These are phyloP conservation scores for Cutaneotrichosporon curvatum DNA, from an alignment of 1,284 basidiomycete genomes.

Conservation along the genomic window DNA sequence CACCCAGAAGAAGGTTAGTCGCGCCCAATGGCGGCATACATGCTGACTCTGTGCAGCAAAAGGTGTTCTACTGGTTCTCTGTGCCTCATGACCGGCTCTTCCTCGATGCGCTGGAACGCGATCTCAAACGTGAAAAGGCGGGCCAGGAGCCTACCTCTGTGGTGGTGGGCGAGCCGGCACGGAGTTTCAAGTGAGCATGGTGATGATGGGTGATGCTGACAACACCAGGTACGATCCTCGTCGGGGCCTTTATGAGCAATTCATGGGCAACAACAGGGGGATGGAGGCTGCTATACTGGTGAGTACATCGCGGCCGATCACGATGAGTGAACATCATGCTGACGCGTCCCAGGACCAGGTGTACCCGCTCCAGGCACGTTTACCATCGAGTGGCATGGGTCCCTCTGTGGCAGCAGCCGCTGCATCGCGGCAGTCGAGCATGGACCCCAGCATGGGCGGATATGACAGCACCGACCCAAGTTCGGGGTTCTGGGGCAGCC, in stretches of 20 bases:
- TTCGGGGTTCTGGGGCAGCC: slow-evolving; percentile 8
- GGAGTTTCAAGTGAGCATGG: slow-evolving; percentile 41
- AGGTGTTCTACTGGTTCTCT: slow-evolving; percentile 75
- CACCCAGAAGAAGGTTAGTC: slow-evolving; percentile 90
- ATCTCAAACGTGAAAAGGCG: slow-evolving; percentile 85
- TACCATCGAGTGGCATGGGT: slow-evolving; percentile 6
- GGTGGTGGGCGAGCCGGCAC: slow-evolving; percentile 68
- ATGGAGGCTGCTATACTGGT: slow-evolving; percentile 30
- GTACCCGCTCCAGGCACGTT: slow-evolving; percentile 20
- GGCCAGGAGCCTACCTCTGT: slow-evolving; percentile 73
- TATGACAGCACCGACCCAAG: slow-evolving; percentile 7
- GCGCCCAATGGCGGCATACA: too few relatives aligned
- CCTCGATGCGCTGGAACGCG: slow-evolving; percentile 84
- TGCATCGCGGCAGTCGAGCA: slow-evolving; percentile 13
- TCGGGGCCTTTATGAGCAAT: slow-evolving; percentile 78
- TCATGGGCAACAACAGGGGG: slow-evolving; percentile 47
- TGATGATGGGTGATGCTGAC: background rate
- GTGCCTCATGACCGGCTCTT: slow-evolving; percentile 93
- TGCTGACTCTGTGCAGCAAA: too few relatives aligned
- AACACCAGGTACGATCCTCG: slow-evolving; percentile 73
- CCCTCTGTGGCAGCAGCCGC: slow-evolving; percentile 1
- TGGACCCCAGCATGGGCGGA: slow-evolving; percentile 9
- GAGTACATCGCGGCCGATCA: slow-evolving; percentile 4
- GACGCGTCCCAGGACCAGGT: slow-evolving; percentile 15
- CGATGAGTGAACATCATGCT: background rate